Conservation (phyloP, 352 stramenopile genomes). For the Phytophthora pistaciae region DNA sequence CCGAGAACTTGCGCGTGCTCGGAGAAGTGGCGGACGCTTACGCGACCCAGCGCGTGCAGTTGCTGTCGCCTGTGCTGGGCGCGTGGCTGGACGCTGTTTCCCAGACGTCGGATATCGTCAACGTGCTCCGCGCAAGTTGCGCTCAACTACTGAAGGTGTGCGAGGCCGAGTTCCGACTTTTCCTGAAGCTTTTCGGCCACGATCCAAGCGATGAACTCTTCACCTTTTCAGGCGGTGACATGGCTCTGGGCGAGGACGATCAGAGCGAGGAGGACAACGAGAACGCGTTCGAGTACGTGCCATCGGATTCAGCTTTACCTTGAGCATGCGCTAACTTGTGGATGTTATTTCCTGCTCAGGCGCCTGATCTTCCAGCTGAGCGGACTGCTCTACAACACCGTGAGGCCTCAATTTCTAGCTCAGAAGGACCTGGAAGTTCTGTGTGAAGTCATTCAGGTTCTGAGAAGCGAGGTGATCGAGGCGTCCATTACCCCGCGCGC, state of each 20-base stretch:
- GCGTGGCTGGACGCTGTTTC: constrained; percentile 59
- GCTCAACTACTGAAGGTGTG: constrained; percentile 76
- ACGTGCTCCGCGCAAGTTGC: constrained; percentile 72
- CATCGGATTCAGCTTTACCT: background rate
- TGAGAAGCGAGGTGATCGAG: constrained; percentile 84
- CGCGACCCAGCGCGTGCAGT: constrained; percentile 58
- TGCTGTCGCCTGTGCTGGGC: constrained; percentile 64
- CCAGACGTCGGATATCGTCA: constrained; percentile 77
- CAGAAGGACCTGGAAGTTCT: constrained; percentile 83
- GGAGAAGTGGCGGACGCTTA: constrained; percentile 69
- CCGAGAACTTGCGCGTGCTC: constrained; percentile 53
- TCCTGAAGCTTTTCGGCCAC: constrained; percentile 73
- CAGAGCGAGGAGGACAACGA: constrained; percentile 52
- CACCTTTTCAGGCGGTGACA: constrained; percentile 30
- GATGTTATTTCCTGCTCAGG: constrained; percentile 29
- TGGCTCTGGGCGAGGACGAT: constrained; percentile 31
- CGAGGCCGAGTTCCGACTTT: constrained; percentile 80
- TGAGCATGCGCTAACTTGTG: background rate
- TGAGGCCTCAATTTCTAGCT: constrained; percentile 71
- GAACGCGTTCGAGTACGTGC: constrained; percentile 75
- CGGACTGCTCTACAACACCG: constrained; percentile 73
- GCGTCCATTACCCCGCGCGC: constrained; percentile 65
- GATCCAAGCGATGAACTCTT: constrained; percentile 70
- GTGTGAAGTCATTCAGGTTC: constrained; percentile 83
- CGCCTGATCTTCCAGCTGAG: constrained; percentile 84